A percentile compares a stretch with the other conserved stretches of the same genome.
Evolutionary conservation across 1,139 yeast species (phyloP).

Genomic region (Suzukiozyma palmioleophila): DNA sequence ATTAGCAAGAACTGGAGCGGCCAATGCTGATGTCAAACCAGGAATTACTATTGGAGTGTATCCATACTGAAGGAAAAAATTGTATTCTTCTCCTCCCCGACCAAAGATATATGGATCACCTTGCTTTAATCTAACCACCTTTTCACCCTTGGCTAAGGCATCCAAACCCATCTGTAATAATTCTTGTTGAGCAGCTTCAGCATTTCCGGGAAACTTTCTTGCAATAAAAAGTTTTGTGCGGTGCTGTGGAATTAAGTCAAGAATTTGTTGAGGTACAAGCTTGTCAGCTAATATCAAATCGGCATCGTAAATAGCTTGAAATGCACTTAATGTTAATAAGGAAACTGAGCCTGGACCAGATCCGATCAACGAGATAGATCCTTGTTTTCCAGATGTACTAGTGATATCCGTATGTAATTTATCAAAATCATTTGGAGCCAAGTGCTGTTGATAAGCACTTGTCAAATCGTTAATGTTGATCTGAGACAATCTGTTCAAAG

Average conservation of each 20-base stretch:
- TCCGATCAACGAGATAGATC: conserved; percentile 77
- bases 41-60: conserved; percentile 72
- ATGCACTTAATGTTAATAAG: conserved; percentile 79
- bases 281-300: conserved; percentile 88
- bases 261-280: conserved; percentile 83
- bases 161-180: conserved; percentile 65
- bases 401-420: conserved; percentile 1
- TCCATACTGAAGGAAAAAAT: conserved; percentile 65
- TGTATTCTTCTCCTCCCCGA: conserved; percentile 90
- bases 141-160: conserved; percentile 59
- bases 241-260: conserved; percentile 70
- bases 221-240: conserved; percentile 78
- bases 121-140: conserved; percentile 87
- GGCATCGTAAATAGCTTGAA: conserved; percentile 74
- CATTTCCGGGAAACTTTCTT: conserved; percentile 93
- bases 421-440: conserved; percentile 1
- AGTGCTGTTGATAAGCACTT: conserved; percentile 25
- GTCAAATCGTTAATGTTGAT: conserved; percentile 56
- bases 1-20: conserved; percentile 80
- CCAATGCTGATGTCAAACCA: conserved; percentile 86
- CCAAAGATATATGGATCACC: conserved; percentile 98
- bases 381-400: conserved; percentile 20
- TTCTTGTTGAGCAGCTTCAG: conserved; percentile 90
- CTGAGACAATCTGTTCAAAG: conserved; percentile 57
- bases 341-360: conserved; percentile 93